A percentile compares a stretch with the other conserved stretches of the same genome.
phyloP scores from a whole-genome alignment of 2,329 filamentous ascomycete genomes.

The Pestalotiopsis sp. region DNA sequence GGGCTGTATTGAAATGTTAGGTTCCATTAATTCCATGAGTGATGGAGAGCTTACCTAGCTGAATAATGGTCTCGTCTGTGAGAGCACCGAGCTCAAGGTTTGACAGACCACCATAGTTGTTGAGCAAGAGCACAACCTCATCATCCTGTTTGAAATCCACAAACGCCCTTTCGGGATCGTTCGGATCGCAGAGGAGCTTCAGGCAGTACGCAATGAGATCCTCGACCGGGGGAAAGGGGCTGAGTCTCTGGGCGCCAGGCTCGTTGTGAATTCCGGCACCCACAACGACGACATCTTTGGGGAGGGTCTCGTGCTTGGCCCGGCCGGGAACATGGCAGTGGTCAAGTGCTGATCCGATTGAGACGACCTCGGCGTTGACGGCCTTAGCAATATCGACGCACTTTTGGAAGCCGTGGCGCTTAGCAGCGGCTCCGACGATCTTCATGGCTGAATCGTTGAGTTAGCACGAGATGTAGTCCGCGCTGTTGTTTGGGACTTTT shows the following conservation, averaged over 20 bases:
- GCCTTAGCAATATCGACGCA: conserved; percentile 58
- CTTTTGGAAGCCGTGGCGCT: conserved; percentile 58
- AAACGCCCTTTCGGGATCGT: conserved; percentile 57
- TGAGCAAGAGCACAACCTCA: conserved; percentile 54
- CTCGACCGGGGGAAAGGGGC: conserved; percentile 42
- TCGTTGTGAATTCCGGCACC: conserved; percentile 62
- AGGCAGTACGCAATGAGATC: conserved; percentile 49
- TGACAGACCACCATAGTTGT: conserved; percentile 60
- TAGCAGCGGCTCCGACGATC: conserved; percentile 66
- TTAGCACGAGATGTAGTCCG: too few species aligned
- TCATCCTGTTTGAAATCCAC: conserved; percentile 46
- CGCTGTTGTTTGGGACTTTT: background rate
- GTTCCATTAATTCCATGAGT: conserved; percentile 25
- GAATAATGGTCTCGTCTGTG: conserved; percentile 42
- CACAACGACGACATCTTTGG: conserved; percentile 39
- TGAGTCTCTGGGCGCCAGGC: conserved; percentile 39
- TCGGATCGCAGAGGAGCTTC: conserved; percentile 51
- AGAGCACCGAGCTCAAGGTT: conserved; percentile 58
- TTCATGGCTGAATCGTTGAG: conserved; percentile 61
- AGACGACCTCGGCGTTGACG: conserved; percentile 62
- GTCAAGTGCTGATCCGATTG: conserved; percentile 69
- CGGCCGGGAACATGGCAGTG: conserved; percentile 75
- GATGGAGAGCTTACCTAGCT: conserved; percentile 9
- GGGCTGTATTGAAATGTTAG: conserved; percentile 45
- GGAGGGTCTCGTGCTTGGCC: conserved; percentile 49